phyloP scores from a whole-genome alignment of 2,329 filamentous ascomycete genomes.

The Fusarium transvaalense region DNA sequence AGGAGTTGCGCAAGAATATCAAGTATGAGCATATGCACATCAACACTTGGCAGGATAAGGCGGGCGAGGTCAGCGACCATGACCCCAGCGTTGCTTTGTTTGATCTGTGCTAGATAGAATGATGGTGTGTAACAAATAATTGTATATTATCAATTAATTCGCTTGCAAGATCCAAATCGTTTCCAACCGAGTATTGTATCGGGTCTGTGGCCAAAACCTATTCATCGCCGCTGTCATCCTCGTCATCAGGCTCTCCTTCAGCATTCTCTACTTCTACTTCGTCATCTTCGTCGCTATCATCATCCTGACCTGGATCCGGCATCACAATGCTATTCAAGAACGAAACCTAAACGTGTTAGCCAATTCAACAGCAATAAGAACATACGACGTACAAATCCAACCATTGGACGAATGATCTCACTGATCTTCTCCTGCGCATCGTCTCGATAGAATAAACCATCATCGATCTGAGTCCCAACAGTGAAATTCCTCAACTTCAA shows the following conservation, averaged over 20 bases:
- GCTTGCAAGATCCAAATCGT: conserved; percentile 2
- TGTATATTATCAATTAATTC: conserved; percentile 18
- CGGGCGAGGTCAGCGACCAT: conserved; percentile 73
- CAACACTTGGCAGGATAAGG: conserved; percentile 74
- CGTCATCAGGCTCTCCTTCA: conserved; percentile 13
- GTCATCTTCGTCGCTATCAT: conserved; percentile 56
- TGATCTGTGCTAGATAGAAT: conserved; percentile 64
- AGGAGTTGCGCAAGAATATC: conserved; percentile 59
- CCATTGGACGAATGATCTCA: conserved; percentile 74
- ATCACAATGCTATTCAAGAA: conserved; percentile 80
- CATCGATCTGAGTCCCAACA: conserved; percentile 74
- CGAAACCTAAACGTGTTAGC: conserved; percentile 65
- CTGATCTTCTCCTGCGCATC: conserved; percentile 74
- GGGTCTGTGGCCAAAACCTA: neutral
- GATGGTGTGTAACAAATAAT: neutral
- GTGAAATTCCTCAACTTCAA: conserved; percentile 86
- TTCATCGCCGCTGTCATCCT: conserved; percentile 26
- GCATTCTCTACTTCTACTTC: conserved; percentile 47
- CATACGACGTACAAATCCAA: conserved; percentile 77
- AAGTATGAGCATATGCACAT: conserved; percentile 77
- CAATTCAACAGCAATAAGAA: neutral
- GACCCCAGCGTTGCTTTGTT: conserved; percentile 75
- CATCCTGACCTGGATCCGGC: conserved; percentile 70
- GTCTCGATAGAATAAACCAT: conserved; percentile 72
- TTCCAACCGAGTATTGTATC: neutral